Evolutionary conservation across 805 yeast species (phyloP).

Genomic region (Candida verbasci): DNA sequence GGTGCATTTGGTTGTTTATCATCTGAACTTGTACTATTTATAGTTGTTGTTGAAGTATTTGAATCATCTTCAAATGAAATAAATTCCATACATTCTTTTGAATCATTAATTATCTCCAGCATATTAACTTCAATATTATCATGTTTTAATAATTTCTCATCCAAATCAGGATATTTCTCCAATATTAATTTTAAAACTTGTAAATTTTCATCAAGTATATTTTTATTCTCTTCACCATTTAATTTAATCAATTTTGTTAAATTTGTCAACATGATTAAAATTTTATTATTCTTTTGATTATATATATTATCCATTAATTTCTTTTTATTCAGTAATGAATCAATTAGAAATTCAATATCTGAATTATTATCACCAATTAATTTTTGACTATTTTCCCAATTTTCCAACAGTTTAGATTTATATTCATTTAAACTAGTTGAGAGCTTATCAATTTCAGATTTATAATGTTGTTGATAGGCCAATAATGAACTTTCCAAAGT

Average conservation of each 20-base stretch:
- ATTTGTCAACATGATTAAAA: conserved; percentile 38
- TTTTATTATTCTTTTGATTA: conserved; percentile 40
- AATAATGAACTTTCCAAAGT: conserved; percentile 48
- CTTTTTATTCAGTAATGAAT: conserved; percentile 44
- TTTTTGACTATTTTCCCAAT: conserved; percentile 30
- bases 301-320: conserved; percentile 47
- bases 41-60: conserved; percentile 13
- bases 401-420: conserved; percentile 30
- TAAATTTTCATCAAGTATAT: conserved; percentile 43
- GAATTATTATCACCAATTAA: conserved; percentile 43
- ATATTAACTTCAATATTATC: conserved; percentile 28
- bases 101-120: conserved; percentile 29
- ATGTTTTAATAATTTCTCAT: conserved; percentile 22
- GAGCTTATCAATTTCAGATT: conserved; percentile 37
- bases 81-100: conserved; percentile 25
- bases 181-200: conserved; percentile 38
- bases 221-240: conserved; percentile 47
- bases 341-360: conserved; percentile 46
- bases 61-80: conserved; percentile 32
- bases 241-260: conserved; percentile 42
- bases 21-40: too few species aligned
- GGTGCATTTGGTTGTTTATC: too few species aligned
- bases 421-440: conserved; percentile 32
- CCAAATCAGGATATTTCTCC: conserved; percentile 33
- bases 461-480: conserved; percentile 48